Evolutionary conservation across 108 stramenopile genomes (phyloP), one percentile per base, ranked within the genome.

Genomic region (Mediolabrus comicus): DNA sequence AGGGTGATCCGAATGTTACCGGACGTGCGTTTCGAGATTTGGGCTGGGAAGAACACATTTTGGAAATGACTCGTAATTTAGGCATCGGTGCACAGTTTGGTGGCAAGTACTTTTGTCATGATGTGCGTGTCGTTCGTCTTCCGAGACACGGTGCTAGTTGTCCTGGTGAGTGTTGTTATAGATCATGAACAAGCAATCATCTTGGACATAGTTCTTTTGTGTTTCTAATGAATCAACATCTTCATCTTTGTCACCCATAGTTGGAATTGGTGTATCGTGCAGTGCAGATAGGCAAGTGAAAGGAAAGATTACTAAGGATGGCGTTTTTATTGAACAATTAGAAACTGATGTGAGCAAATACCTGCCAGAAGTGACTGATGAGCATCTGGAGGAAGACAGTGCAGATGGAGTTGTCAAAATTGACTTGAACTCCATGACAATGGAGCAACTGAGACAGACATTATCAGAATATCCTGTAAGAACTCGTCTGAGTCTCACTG

Each of bases 101-200:
- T 36, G 97, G 97, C 13, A 98, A 98, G 71, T 97, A 98, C 88
- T 98, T 98, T 76, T 96, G 95, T 80, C 97, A 97, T 69, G 97
- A 98, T 77, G 94, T 97, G 25, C 88, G 97, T 19, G 97, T 97
- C 0, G 74, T 96, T 33, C 88, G 96, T 19, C 80, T 98, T 53
- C 97, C 97, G 24, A 88, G 97, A 27, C 97, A 98, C 71, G 97
- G 97, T 24, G 97, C 97, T 7, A 93, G 92, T 43, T 98, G 97
- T 79, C 97, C 97, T 0, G n/a, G n/a, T n/a, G n/a, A n/a, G n/a
- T n/a, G n/a, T n/a, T n/a, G n/a, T n/a, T n/a, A n/a, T n/a, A n/a
- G n/a, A n/a, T n/a, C n/a, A n/a, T n/a, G n/a, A n/a, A n/a, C n/a
- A n/a, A n/a, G n/a, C n/a, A n/a, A n/a, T n/a, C n/a, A n/a, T n/a